phyloP scores from a whole-genome alignment of 164 flowering plant genomes.

The Vitis labrusca region DNA sequence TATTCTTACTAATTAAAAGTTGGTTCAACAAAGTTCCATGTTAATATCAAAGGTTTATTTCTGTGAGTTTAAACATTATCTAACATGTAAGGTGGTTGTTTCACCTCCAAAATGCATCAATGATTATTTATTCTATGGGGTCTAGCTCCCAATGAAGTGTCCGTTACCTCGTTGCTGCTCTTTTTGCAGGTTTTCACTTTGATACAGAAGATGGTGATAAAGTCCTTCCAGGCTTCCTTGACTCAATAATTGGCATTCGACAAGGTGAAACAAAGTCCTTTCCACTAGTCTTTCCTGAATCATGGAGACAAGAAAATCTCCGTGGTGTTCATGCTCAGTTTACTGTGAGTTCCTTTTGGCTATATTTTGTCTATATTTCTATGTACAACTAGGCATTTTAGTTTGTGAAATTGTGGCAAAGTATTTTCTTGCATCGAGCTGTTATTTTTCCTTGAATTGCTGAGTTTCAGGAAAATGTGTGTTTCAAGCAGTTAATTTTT shows the following conservation, averaged over 20 bases:
- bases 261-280: conserved; percentile 86
- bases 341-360: conserved; percentile 56
- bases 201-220: conserved; percentile 90
- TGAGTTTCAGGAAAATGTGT: no score
- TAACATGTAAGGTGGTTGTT: background rate
- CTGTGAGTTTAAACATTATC: background rate
- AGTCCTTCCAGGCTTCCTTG: conserved; percentile 82
- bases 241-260: conserved; percentile 70
- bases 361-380: conserved; percentile 2
- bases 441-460: no score
- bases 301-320: conserved; percentile 87
- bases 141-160: background rate
- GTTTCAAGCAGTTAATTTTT: no score
- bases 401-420: background rate
- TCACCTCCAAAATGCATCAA: background rate
- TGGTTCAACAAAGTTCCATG: no score
- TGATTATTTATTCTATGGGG: background rate
- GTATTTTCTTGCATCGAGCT: no score
- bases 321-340: conserved; percentile 79
- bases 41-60: no score
- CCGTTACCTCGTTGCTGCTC: background rate
- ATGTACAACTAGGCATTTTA: background rate
- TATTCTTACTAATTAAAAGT: no score
- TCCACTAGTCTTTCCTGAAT: conserved; percentile 75
- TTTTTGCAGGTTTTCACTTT: conserved; percentile 71